Evolutionary conservation across 2,329 filamentous ascomycete species (phyloP), one percentile per base, ranked within the genome.

Genomic region (Zarea fungicola): DNA sequence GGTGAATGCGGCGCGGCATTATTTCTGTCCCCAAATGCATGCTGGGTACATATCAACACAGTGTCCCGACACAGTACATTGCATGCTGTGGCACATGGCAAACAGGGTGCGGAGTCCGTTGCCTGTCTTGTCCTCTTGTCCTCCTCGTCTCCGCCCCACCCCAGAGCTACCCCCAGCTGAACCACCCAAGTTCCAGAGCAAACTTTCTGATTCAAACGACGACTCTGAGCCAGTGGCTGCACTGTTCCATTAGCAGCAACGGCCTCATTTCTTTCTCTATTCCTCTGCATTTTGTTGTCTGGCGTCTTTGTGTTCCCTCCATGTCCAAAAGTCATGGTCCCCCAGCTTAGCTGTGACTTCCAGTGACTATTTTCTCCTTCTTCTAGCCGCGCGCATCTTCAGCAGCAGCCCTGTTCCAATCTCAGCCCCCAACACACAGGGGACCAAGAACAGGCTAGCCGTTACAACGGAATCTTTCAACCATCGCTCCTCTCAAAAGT

Each of bases 101-200:
- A 46, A 46, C 43, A 46, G 43, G n/a, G 34, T 46, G 43, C 43
- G 43, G 43, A 46, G 43, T 37, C 43, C n/a, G n/a, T n/a, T n/a
- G n/a, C n/a, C n/a, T n/a, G n/a, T n/a, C n/a, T n/a, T n/a, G n/a
- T n/a, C n/a, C n/a, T n/a, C n/a, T n/a, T 31, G 16, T 34, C 43
- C 43, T 39, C 43, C 43, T 35, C 43, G 43, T 35, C 34, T 35
- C 16, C 26, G 32, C 32, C 42, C 22, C 2, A 46, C 32, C 18
- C 43, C 23, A 26, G 40, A 9, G 32, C n/a, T n/a, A 29, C 22
- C 43, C 43, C 43, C 43, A 46, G 34, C 26, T 36, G 14, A 39
- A 46, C 25, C 26, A 23, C 25, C 32, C 42, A 36, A 45, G 32
- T 34, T 46, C 32, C 42, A 46, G 37, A 46, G 42, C 42, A 46